Evolutionary conservation across 495 filamentous ascomycete genomes (phyloP), one percentile per base, ranked within the genome.

Genomic region (Penicillium parvum): DNA sequence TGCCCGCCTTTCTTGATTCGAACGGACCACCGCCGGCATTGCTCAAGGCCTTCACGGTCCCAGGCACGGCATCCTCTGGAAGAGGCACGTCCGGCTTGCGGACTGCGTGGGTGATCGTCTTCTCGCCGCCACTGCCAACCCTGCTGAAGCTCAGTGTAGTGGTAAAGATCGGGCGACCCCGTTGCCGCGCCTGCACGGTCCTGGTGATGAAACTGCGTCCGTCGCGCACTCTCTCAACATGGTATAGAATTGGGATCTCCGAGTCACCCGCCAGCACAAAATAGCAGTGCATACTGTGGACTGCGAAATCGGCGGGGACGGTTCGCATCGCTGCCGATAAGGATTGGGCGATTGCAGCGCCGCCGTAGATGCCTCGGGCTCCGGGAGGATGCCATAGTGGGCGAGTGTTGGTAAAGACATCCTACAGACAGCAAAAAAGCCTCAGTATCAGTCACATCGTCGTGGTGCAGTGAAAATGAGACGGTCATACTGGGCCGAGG

Each of bases 261-360:
- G 81, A 71, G 59, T 90, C 83, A 20, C 91, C 92, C 8, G 88
- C 89, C 2, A 97, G 83, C 26, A 98, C 83, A 69, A 98, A 98
- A 74, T 96, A 98, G 76, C 91, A 96, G 75, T 98, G 92, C 88
- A 95, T 95, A 65, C 81, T 86, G 70, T 98, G 91, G 32, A 90
- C 76, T 47, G 82, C 74, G 69, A 95, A 96, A 61, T 86, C 73
- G 16, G 69, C 55, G 2, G 84, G 82, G 12, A 98, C 84, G 36
- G 92, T 98, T 39, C 76, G 74, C 67, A 94, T 89, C 8, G 89
- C 92, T 11, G 94, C 90, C 40, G 83, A 77, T 20, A 98, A 79
- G 51, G 78, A 90, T 74, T 96, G 91, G 47, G 92, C 90, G 45
- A 98, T 96, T 1, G 89, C 89, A 28, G 84, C 79, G 47, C 92